Conservation (phyloP, 1,284 basidiomycete genomes). For the Gomphus sp. region DNA sequence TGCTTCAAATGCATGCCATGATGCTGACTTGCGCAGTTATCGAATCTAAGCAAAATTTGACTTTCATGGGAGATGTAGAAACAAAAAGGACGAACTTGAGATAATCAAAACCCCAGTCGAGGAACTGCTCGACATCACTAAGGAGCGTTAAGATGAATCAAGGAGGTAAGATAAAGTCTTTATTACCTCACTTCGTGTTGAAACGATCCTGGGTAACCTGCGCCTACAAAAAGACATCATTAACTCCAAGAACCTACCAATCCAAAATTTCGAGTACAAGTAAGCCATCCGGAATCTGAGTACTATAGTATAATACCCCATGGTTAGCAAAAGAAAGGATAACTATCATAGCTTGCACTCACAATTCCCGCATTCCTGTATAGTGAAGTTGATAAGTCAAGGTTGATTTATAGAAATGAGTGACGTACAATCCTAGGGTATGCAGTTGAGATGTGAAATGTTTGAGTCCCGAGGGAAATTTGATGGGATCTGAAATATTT, state of each 20-base stretch:
- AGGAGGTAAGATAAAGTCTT: conserved; percentile 27
- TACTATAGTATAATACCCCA: conserved; percentile 25
- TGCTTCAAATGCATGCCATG: background rate
- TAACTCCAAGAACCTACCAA: background rate
- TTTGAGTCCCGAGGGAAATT: conserved; percentile 37
- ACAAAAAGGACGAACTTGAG: conserved; percentile 30
- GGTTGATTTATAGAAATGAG: background rate
- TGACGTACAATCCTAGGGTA: conserved; percentile 35
- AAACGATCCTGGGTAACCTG: conserved; percentile 42
- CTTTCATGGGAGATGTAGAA: background rate
- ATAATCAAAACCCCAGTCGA: conserved; percentile 41
- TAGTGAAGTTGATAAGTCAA: background rate
- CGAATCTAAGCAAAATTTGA: conserved; percentile 30
- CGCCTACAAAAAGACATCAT: conserved; percentile 10
- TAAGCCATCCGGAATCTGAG: conserved; percentile 44
- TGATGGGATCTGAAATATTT: conserved; percentile 25
- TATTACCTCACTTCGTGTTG: conserved; percentile 38
- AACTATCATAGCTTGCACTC: background rate
- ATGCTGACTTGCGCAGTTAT: conserved; percentile 39
- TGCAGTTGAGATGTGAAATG: conserved; percentile 36
- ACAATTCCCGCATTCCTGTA: conserved; percentile 45
- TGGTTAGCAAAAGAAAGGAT: background rate
- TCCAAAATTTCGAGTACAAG: conserved; percentile 22
- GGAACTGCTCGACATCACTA: conserved; percentile 13
- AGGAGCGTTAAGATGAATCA: background rate